A percentile compares a stretch with the other conserved stretches of the same genome.
phyloP scores from a whole-genome alignment of 139 green algal genomes.

The Chlorella sp. region DNA sequence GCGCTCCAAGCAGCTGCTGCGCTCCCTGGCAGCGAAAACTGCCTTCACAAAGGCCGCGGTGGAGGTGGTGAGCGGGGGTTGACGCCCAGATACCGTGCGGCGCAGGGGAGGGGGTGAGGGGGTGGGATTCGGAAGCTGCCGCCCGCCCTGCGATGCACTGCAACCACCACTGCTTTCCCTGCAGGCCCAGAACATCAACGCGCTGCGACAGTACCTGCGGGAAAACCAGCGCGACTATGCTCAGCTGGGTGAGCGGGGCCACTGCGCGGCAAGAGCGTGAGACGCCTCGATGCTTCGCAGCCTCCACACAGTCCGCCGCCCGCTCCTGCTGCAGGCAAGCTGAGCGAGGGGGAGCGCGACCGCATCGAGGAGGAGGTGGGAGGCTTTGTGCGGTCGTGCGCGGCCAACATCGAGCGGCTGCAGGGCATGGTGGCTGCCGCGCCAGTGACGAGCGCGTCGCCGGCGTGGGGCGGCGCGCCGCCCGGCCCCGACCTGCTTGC shows the following conservation, averaged over 20 bases:
- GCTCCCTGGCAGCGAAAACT: constrained; percentile 43
- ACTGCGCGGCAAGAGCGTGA: too few relatives aligned
- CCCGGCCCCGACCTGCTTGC: constrained; percentile 59
- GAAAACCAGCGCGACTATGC: constrained; percentile 53
- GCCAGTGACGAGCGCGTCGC: not conserved
- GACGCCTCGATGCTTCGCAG: too few relatives aligned
- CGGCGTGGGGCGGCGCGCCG: not conserved
- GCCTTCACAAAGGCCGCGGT: constrained; percentile 44
- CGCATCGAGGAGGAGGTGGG: constrained; percentile 61
- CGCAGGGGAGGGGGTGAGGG: not conserved
- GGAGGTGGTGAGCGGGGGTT: constrained; percentile 39
- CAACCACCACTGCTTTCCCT: not conserved
- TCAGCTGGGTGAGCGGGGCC: constrained; percentile 30
- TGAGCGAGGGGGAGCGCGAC: constrained; percentile 49
- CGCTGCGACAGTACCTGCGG: constrained; percentile 38
- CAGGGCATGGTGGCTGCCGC: constrained; percentile 37
- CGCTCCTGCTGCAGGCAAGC: constrained; percentile 39
- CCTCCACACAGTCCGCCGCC: too few relatives aligned
- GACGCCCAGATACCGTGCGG: too few relatives aligned
- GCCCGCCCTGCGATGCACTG: not conserved
- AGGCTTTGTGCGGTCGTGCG: constrained; percentile 40
- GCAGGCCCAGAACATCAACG: constrained; percentile 49
- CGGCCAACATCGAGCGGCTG: constrained; percentile 52
- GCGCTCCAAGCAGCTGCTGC: constrained; percentile 48
- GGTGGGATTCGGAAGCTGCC: not conserved